These are phyloP conservation scores for Lasiosphaeria miniovina DNA, from an alignment of 495 filamentous ascomycete genomes.

Conservation along the genomic window DNA sequence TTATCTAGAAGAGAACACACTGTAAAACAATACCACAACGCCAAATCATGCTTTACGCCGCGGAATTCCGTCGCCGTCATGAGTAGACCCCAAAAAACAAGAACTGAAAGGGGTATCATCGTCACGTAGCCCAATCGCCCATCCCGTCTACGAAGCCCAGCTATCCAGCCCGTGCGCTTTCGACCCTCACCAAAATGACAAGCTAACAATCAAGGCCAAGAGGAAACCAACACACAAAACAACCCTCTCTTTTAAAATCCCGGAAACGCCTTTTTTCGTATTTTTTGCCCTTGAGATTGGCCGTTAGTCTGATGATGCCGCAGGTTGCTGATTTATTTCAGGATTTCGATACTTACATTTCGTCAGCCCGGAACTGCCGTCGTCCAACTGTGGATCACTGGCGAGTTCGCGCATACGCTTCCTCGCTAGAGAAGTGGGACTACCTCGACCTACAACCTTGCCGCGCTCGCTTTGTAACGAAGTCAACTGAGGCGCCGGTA, in stretches of 20 bases:
- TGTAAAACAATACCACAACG: too few relatives aligned
- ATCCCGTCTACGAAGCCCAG: background rate
- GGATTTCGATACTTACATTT: constrained; percentile 21
- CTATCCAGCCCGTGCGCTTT: too few relatives aligned
- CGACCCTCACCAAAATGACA: too few relatives aligned
- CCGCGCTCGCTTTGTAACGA: constrained; percentile 2
- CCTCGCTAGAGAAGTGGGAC: constrained; percentile 17
- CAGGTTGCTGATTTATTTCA: background rate
- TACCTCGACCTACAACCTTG: background rate
- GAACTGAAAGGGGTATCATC: constrained; percentile 19
- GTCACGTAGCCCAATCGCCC: background rate
- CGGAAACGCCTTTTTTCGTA: constrained; percentile 26
- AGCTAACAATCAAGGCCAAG: too few relatives aligned
- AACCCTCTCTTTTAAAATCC: constrained; percentile 16
- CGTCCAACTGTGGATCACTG: constrained; percentile 20
- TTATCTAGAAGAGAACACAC: too few relatives aligned
- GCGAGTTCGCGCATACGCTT: constrained; percentile 34
- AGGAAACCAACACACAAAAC: too few relatives aligned
- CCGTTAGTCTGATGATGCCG: background rate
- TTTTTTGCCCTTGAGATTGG: constrained; percentile 18
- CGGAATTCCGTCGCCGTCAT: background rate
- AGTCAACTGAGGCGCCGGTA: background rate
- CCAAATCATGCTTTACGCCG: background rate
- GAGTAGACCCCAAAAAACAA: constrained; percentile 3
- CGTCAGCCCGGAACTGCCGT: constrained; percentile 15